These are phyloP conservation scores for Cytospora mali DNA, from an alignment of 2,329 filamentous ascomycete genomes.

Conservation along the genomic window DNA sequence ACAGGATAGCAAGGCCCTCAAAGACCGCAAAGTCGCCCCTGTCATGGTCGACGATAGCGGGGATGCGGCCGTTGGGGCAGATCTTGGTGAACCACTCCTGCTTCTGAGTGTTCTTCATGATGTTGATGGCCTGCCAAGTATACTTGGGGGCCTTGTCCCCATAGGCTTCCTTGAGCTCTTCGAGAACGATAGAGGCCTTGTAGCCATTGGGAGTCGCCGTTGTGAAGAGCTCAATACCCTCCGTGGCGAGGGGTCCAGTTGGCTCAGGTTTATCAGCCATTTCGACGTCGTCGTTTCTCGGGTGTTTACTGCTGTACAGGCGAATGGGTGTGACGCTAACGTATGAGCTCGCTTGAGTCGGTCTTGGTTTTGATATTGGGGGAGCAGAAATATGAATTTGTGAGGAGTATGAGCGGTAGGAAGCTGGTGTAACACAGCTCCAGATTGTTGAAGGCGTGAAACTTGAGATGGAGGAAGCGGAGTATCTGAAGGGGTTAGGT, in stretches of 20 bases:
- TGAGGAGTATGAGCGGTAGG: too few species aligned
- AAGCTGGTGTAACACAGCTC: too few species aligned
- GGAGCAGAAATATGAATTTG: not conserved
- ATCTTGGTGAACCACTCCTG: constrained; percentile 66
- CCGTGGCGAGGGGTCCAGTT: constrained; percentile 61
- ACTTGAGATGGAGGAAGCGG: too few species aligned
- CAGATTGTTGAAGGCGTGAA: too few species aligned
- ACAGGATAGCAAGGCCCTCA: constrained; percentile 73
- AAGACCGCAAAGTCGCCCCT: constrained; percentile 66
- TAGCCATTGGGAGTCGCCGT: constrained; percentile 56
- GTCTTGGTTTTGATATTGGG: not conserved
- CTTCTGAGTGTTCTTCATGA: constrained; percentile 65
- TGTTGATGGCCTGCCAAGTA: constrained; percentile 61
- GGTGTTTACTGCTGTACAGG: constrained; percentile 4
- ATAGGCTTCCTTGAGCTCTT: constrained; percentile 68
- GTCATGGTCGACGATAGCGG: constrained; percentile 68
- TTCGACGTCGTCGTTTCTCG: not conserved
- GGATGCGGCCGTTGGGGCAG: constrained; percentile 67
- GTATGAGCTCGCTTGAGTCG: not conserved
- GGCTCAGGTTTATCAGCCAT: constrained; percentile 43
- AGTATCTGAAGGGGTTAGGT: too few species aligned
- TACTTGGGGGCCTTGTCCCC: constrained; percentile 41
- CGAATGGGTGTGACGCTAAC: not conserved
- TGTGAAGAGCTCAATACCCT: constrained; percentile 67
- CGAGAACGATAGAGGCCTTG: constrained; percentile 64